These are phyloP conservation scores for Graphium sp. DNA, from an alignment of 2,329 filamentous ascomycete genomes.

Conservation along the genomic window DNA sequence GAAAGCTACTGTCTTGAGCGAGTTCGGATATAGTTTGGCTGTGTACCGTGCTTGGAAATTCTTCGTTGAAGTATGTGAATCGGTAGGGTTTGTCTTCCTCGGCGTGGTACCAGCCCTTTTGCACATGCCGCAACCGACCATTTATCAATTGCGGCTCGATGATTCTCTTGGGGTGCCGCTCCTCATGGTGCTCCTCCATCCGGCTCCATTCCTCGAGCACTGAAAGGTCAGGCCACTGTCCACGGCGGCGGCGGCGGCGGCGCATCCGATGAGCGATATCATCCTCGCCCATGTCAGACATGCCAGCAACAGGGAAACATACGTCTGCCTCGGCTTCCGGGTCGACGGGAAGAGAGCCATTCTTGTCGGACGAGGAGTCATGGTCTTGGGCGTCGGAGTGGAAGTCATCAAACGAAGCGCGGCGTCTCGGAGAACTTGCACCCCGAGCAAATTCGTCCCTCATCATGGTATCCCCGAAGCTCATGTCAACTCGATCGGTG, in stretches of 20 bases:
- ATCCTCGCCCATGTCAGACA: slow-evolving; percentile 71
- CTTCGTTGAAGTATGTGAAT: slow-evolving; percentile 98
- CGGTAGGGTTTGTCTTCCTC: slow-evolving; percentile 85
- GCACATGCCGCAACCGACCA: slow-evolving; percentile 67
- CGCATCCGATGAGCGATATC: slow-evolving; percentile 35
- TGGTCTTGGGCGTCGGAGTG: slow-evolving; percentile 11
- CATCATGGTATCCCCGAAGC: slow-evolving; percentile 54
- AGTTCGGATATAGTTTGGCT: slow-evolving; percentile 90
- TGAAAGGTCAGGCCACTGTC: slow-evolving; percentile 73
- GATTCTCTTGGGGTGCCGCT: slow-evolving; percentile 70
- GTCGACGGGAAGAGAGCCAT: slow-evolving; percentile 8
- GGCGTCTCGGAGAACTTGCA: slow-evolving; percentile 6
- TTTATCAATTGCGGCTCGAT: slow-evolving; percentile 88
- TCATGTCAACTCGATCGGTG: slow-evolving; percentile 31
- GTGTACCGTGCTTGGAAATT: slow-evolving; percentile 90
- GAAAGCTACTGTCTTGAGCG: slow-evolving; percentile 70
- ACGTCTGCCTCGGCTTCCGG: slow-evolving; percentile 66
- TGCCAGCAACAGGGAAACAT: slow-evolving; percentile 60
- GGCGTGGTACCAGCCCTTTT: slow-evolving; percentile 67
- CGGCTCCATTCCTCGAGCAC: slow-evolving; percentile 79
- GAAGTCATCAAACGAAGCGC: slow-evolving; percentile 15
- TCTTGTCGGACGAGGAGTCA: background rate
- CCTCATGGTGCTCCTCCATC: slow-evolving; percentile 60
- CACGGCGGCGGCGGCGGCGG: slow-evolving; percentile 38
- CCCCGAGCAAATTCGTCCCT: slow-evolving; percentile 34